Evolutionary conservation across 2,329 filamentous ascomycete species (phyloP).

Genomic region (Penicillium sp.): DNA sequence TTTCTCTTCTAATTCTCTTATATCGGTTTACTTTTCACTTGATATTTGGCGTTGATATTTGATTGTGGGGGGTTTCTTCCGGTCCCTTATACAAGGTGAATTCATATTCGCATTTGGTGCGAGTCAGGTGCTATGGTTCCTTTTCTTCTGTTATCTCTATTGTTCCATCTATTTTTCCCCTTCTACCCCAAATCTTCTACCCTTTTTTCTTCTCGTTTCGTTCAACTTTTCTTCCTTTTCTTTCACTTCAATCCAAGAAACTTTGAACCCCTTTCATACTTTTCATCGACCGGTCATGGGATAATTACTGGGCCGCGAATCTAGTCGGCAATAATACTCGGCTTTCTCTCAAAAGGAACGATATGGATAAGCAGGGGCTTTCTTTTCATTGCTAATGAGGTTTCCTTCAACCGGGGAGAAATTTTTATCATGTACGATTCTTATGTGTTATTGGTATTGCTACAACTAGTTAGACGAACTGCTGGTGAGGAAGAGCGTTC

Average conservation of each 20-base stretch:
- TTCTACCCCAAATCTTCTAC: background rate
- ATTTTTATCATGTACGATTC: background rate
- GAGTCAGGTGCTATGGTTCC: background rate
- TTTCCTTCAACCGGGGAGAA: background rate
- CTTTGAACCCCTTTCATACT: slow-evolving; percentile 50
- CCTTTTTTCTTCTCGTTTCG: background rate
- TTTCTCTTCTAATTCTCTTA: background rate
- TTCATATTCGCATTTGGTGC: background rate
- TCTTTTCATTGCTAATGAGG: background rate
- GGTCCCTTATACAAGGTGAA: background rate
- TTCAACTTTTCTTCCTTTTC: background rate
- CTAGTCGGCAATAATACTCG: background rate
- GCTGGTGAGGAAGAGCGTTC: background rate
- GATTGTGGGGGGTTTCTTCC: background rate
- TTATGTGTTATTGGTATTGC: background rate
- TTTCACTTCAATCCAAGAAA: background rate
- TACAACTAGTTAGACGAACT: background rate
- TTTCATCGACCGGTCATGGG: slow-evolving; percentile 35
- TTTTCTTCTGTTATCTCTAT: background rate
- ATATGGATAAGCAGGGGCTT: background rate
- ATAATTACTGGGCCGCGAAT: background rate
- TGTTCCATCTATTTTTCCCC: background rate
- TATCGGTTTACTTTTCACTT: background rate
- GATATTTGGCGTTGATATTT: background rate
- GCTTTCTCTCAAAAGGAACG: background rate